Conservation (phyloP, 257 asterid species). For the Fraxinus quadrangulata region DNA sequence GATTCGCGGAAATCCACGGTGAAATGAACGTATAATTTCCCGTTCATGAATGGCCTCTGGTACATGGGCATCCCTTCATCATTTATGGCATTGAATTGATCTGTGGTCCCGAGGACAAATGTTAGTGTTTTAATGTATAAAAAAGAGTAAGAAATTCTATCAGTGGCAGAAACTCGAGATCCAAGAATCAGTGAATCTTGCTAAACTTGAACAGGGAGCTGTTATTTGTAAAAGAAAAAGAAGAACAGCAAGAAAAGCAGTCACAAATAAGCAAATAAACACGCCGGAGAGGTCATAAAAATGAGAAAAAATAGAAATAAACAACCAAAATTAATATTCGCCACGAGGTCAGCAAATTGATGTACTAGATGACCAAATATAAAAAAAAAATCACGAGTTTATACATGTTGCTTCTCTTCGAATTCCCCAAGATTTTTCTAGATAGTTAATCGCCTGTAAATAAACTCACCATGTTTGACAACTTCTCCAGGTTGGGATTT, state of each 20-base stretch:
- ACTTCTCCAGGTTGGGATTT: constrained; percentile 92
- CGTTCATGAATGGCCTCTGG: constrained; percentile 80
- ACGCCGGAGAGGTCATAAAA: background rate
- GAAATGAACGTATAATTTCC: constrained; percentile 73
- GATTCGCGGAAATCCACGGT: constrained; percentile 75
- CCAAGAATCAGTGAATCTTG: background rate
- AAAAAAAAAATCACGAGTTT: too few species aligned
- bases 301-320: too few species aligned
- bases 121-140: background rate
- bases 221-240: background rate
- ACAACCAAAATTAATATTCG: too few species aligned
- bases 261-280: background rate
- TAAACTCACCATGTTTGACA: constrained; percentile 69
- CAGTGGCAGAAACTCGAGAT: background rate
- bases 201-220: background rate
- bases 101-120: constrained; percentile 34
- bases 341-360: too few species aligned
- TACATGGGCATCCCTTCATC: constrained; percentile 94
- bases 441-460: too few species aligned
- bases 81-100: constrained; percentile 77
- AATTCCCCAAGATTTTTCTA: too few species aligned
- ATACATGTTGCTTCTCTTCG: too few species aligned
- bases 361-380: too few species aligned
- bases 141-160: too few species aligned
- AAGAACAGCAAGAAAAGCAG: background rate